Evolutionary conservation across 2,329 filamentous ascomycete species (phyloP), one percentile per base, ranked within the genome.

Genomic region (Hymenoscyphus repandus): DNA sequence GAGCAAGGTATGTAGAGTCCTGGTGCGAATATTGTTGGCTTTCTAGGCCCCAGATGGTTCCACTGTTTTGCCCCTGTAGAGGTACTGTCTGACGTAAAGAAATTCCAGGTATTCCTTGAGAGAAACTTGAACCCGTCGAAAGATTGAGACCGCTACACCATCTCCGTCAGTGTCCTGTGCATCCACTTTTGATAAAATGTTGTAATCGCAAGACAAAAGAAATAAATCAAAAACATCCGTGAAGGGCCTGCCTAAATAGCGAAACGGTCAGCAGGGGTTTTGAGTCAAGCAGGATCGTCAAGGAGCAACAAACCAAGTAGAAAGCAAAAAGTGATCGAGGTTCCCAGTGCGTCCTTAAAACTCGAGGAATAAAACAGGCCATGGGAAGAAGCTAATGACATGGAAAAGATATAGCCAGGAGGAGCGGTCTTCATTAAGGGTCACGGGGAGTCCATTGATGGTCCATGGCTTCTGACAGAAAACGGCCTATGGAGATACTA

Each of bases 11-110:
- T 53, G 53, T 43, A 50, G 60, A 47, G 45, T 59, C 59, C 46
- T 58, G 59, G 48, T 61, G 55, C 39, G 62, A 64, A 64, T 67
- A 63, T 64, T 66, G 64, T 66, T 55, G 52, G 50, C 59, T 64
- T 62, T 64, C 62, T 62, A 52, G 54, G 53, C 55, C 61, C 64
- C 63, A 66, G 59, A 53, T 52, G 45, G 56, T 48, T 63, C 56
- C 62, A 58, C 59, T 66, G 57, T 61, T 54, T 54, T 64, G 56
- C 47, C 62, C 62, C 57, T 62, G 59, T 51, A 37, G 50, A 60
- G 63, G 61, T 64, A 61, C 64, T 65, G 64, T 65, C 52, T 62
- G 59, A 61, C 47, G 55, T 37, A 63, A 64, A 62, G 64, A 62
- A 65, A 64, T 58, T 55, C 55, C 58, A 44, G 62, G 38, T 22